These are phyloP conservation scores for Beauveria asiatica DNA, from an alignment of 2,329 filamentous ascomycete genomes.

Conservation along the genomic window DNA sequence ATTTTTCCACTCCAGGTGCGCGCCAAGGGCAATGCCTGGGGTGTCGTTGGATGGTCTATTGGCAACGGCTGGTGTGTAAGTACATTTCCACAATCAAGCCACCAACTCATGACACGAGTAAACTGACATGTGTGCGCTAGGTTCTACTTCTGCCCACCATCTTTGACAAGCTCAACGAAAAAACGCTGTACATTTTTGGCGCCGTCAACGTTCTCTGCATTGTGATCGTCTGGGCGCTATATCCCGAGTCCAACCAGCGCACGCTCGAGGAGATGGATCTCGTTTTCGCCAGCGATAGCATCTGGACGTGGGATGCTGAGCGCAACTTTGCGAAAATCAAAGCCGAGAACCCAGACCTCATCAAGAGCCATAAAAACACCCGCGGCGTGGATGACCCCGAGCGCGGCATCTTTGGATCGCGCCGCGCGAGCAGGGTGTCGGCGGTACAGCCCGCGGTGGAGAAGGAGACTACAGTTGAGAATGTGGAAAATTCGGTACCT, in stretches of 20 bases:
- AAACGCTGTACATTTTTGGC: slow-evolving; percentile 67
- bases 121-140: slow-evolving; percentile 1
- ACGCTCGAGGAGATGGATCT: slow-evolving; percentile 70
- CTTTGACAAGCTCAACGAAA: slow-evolving; percentile 56
- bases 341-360: slow-evolving; percentile 45
- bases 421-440: slow-evolving; percentile 4
- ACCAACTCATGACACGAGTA: neutral
- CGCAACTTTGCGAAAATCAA: slow-evolving; percentile 54
- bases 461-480: neutral
- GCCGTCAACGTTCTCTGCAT: slow-evolving; percentile 58
- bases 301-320: slow-evolving; percentile 66
- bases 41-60: slow-evolving; percentile 68
- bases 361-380: slow-evolving; percentile 13
- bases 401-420: slow-evolving; percentile 12
- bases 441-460: neutral
- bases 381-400: slow-evolving; percentile 16
- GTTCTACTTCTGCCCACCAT: slow-evolving; percentile 49
- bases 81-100: neutral
- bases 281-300: slow-evolving; percentile 57
- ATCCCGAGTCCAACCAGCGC: slow-evolving; percentile 65
- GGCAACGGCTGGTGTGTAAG: slow-evolving; percentile 55
- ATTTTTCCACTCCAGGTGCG: slow-evolving; percentile 65
- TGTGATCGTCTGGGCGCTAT: slow-evolving; percentile 63
- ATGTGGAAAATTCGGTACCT: neutral
- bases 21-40: slow-evolving; percentile 68